phyloP scores from a whole-genome alignment of 1,139 yeast species.

The Scheffersomyces titani region DNA sequence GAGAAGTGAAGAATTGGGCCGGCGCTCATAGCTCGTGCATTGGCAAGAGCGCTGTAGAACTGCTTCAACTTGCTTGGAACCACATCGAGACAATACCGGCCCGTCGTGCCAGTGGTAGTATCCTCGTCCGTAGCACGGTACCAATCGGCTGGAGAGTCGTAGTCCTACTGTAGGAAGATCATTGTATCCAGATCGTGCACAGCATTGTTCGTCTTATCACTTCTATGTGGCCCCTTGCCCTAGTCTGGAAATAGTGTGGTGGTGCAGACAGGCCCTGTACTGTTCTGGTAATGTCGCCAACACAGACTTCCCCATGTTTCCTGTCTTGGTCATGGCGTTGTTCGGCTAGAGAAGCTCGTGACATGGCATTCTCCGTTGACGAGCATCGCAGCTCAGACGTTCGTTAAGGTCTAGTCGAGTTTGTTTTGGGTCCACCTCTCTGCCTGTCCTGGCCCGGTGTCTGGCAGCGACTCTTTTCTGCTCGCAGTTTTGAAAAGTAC shows the following conservation, averaged over 20 bases:
- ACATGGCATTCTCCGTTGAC: background rate
- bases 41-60: no score
- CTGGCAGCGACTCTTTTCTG: no score
- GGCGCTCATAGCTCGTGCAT: no score
- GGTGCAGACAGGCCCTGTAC: background rate
- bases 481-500: background rate
- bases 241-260: background rate
- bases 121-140: background rate
- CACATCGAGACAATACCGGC: background rate
- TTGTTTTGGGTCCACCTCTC: background rate
- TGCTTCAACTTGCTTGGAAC: background rate
- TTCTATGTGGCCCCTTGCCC: background rate
- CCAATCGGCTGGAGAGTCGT: no score
- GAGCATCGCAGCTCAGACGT: background rate
- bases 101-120: background rate
- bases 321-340: background rate
- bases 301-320: background rate
- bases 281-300: background rate
- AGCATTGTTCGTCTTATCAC: background rate
- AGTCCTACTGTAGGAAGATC: background rate
- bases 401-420: background rate
- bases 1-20: background rate
- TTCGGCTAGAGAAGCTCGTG: background rate
- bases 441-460: background rate
- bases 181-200: background rate